Evolutionary conservation across 257 asterid genomes (phyloP).

Genomic region (Plantago major): DNA sequence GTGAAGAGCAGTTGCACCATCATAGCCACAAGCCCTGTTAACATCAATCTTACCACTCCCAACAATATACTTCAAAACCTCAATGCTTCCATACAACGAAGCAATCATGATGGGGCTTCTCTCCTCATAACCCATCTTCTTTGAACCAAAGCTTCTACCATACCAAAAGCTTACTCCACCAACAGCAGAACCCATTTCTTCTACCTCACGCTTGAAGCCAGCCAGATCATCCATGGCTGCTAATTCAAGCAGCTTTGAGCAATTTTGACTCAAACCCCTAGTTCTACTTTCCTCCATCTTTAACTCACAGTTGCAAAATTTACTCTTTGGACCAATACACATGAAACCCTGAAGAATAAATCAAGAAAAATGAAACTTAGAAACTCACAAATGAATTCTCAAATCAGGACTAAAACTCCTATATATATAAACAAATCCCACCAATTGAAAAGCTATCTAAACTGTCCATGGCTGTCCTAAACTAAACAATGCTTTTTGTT

Average conservation of each 20-base stretch:
- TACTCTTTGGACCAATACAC: constrained; percentile 42
- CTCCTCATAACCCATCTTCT: constrained; percentile 70
- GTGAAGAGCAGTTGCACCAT: constrained; percentile 81
- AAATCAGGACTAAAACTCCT: constrained; percentile 4
- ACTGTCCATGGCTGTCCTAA: too few species aligned
- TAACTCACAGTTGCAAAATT: constrained; percentile 26
- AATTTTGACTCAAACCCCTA: constrained; percentile 13
- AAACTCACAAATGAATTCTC: constrained; percentile 7
- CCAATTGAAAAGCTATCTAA: too few species aligned
- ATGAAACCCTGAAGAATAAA: constrained; percentile 40
- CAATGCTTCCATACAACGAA: constrained; percentile 61
- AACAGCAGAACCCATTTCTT: constrained; percentile 46
- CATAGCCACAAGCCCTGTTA: constrained; percentile 62
- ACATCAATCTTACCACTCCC: constrained; percentile 51
- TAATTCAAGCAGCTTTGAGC: constrained; percentile 72
- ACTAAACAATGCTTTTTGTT: too few species aligned
- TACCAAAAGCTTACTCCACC: constrained; percentile 72
- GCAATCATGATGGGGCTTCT: constrained; percentile 78
- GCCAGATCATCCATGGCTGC: constrained; percentile 68
- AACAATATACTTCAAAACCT: constrained; percentile 52
- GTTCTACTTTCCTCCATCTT: constrained; percentile 34
- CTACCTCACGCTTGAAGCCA: constrained; percentile 50
- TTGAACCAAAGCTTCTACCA: constrained; percentile 59
- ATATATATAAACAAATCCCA: too few species aligned
- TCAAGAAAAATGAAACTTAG: constrained; percentile 9